A percentile compares a stretch with the other conserved stretches of the same genome.
These are phyloP conservation scores for Penicillium angulare DNA, from an alignment of 495 filamentous ascomycete genomes.

Conservation along the genomic window DNA sequence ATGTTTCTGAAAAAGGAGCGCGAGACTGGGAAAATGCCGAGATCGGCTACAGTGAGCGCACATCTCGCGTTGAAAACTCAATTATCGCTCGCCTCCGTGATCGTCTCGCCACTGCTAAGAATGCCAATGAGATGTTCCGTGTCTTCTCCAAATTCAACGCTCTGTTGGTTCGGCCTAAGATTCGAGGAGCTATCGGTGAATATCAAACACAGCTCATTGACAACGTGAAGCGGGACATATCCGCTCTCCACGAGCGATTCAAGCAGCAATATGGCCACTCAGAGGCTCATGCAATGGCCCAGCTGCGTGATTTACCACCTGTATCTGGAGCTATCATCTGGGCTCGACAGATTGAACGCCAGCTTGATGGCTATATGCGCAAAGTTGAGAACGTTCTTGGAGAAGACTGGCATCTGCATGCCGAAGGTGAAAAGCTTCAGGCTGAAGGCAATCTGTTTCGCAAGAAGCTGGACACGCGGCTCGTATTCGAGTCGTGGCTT, in stretches of 20 bases:
- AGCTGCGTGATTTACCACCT: conserved; percentile 89
- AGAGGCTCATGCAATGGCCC: conserved; percentile 96
- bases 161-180: conserved; percentile 94
- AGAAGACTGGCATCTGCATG: conserved; percentile 86
- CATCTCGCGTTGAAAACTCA: conserved; percentile 94
- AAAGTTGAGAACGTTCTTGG: conserved; percentile 95
- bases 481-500: conserved; percentile 93
- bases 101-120: conserved; percentile 90
- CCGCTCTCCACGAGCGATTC: conserved; percentile 89
- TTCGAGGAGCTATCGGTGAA: conserved; percentile 93
- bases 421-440: conserved; percentile 92
- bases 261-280: conserved; percentile 98
- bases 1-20: conserved; percentile 85
- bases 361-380: conserved; percentile 93
- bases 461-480: conserved; percentile 90
- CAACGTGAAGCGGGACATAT: conserved; percentile 94
- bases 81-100: conserved; percentile 95
- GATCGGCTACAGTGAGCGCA: conserved; percentile 93
- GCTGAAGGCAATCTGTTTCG: conserved; percentile 85
- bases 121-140: conserved; percentile 98
- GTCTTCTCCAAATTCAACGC: conserved; percentile 99
- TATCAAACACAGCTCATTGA: conserved; percentile 97
- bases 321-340: conserved; percentile 96
- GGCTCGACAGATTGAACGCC: conserved; percentile 94
- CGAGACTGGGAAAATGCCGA: conserved; percentile 89